Evolutionary conservation across 345 rosid species (phyloP).

Genomic region (Lepidium sativum): DNA sequence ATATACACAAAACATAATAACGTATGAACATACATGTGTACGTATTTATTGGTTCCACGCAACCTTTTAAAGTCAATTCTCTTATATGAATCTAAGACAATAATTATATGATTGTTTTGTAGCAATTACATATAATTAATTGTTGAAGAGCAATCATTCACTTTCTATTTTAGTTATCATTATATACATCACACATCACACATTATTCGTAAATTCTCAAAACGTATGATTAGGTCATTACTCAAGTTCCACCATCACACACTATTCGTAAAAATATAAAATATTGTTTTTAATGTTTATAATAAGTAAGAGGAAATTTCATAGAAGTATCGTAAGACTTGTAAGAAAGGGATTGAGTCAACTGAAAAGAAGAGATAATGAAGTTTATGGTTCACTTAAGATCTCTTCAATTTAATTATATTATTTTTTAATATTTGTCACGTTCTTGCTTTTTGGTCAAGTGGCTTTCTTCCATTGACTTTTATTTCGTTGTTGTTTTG

Average conservation of each 20-base stretch:
- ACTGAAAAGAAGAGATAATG: constrained; percentile 8
- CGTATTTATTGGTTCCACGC: not conserved
- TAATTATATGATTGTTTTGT: not conserved
- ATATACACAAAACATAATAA: too few species aligned
- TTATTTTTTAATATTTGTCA: not conserved
- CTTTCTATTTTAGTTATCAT: not conserved
- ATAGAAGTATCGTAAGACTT: constrained; percentile 12
- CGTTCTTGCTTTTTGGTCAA: constrained; percentile 16
- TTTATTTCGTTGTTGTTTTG: not conserved
- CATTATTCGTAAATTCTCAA: not conserved
- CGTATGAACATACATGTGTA: not conserved
- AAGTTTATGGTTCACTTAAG: constrained; percentile 15
- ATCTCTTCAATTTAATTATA: not conserved
- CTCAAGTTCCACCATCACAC: not conserved
- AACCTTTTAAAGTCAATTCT: not conserved
- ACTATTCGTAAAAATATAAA: too few species aligned
- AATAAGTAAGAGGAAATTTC: constrained; percentile 13
- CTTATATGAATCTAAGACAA: not conserved
- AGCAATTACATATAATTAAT: too few species aligned
- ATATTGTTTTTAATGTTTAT: too few species aligned
- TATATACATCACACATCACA: not conserved
- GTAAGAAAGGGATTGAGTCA: constrained; percentile 2
- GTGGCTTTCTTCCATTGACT: constrained; percentile 24
- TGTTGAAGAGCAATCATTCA: not conserved
- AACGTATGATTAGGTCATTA: not conserved